Evolutionary conservation across 148 eudicot genomes (phyloP).

Genomic region (Oxyria digyna): DNA sequence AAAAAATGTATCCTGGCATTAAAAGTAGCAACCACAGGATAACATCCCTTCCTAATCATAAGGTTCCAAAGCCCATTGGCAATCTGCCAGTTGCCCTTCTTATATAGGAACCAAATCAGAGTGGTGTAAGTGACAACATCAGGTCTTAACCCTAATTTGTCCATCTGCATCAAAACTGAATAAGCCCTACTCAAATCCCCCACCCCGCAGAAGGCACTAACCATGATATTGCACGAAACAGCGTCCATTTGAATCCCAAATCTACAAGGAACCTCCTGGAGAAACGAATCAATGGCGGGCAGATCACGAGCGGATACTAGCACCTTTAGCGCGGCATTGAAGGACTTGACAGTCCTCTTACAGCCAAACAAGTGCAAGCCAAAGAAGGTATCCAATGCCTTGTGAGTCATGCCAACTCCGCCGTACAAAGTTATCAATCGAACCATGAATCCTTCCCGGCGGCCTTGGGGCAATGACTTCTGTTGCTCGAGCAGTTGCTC

Average conservation of each 20-base stretch:
- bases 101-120: constrained; percentile 64
- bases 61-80: constrained; percentile 86
- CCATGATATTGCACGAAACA: constrained; percentile 50
- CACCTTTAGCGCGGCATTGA: constrained; percentile 69
- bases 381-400: constrained; percentile 54
- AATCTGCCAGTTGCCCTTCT: constrained; percentile 36
- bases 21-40: constrained; percentile 69
- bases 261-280: constrained; percentile 27
- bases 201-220: constrained; percentile 59
- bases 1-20: constrained; percentile 78
- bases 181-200: constrained; percentile 47
- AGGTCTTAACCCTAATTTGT: constrained; percentile 42
- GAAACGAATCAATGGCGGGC: constrained; percentile 29
- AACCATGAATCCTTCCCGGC: constrained; percentile 73
- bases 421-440: constrained; percentile 81
- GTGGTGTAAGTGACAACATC: constrained; percentile 79
- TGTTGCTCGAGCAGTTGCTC: constrained; percentile 72
- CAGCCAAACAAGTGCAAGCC: constrained; percentile 65
- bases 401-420: constrained; percentile 56
- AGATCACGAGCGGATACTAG: constrained; percentile 42
- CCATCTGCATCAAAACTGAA: constrained; percentile 50
- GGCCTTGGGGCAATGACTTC: constrained; percentile 61
- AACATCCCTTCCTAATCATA: constrained; percentile 62
- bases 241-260: constrained; percentile 47
- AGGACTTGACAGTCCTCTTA: constrained; percentile 54